These are phyloP conservation scores for Penicillium turbatum DNA, from an alignment of 495 filamentous ascomycete species.

Conservation along the genomic window DNA sequence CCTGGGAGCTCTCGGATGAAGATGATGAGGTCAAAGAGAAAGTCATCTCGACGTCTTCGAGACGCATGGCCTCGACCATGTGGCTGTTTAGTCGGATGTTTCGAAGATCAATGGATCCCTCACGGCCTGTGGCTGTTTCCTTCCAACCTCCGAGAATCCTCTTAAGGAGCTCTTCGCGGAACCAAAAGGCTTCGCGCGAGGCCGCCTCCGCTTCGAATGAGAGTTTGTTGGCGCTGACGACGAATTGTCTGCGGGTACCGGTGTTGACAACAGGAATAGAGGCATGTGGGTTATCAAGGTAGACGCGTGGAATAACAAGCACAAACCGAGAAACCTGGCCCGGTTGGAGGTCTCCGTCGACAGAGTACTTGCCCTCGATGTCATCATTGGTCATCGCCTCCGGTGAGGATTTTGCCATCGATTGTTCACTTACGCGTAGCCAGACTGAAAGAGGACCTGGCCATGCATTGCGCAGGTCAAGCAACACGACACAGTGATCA, in stretches of 20 bases:
- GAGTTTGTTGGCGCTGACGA: constrained; percentile 74
- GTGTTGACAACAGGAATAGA: constrained; percentile 77
- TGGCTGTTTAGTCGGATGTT: constrained; percentile 63
- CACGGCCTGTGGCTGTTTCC: constrained; percentile 52
- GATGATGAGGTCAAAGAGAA: constrained; percentile 47
- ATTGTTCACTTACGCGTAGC: constrained; percentile 47
- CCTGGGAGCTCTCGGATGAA: constrained; percentile 11
- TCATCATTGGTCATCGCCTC: constrained; percentile 8
- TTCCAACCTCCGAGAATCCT: constrained; percentile 67
- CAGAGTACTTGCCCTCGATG: constrained; percentile 34
- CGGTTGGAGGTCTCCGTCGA: constrained; percentile 63
- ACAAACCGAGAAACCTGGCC: constrained; percentile 75
- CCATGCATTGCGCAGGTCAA: constrained; percentile 89
- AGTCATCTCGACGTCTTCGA: constrained; percentile 74
- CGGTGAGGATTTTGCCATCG: constrained; percentile 1
- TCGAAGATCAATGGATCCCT: constrained; percentile 71
- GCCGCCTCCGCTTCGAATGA: constrained; percentile 74
- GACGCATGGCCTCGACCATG: constrained; percentile 79
- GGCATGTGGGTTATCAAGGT: constrained; percentile 69
- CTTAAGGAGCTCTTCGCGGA: constrained; percentile 77
- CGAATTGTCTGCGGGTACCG: constrained; percentile 72
- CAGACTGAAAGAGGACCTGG: constrained; percentile 62
- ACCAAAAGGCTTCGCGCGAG: constrained; percentile 87
- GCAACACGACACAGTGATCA: constrained; percentile 70
- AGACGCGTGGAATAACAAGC: constrained; percentile 70